These are phyloP conservation scores for Phoma sp. DNA, from an alignment of 2,329 filamentous ascomycete genomes.

Conservation along the genomic window DNA sequence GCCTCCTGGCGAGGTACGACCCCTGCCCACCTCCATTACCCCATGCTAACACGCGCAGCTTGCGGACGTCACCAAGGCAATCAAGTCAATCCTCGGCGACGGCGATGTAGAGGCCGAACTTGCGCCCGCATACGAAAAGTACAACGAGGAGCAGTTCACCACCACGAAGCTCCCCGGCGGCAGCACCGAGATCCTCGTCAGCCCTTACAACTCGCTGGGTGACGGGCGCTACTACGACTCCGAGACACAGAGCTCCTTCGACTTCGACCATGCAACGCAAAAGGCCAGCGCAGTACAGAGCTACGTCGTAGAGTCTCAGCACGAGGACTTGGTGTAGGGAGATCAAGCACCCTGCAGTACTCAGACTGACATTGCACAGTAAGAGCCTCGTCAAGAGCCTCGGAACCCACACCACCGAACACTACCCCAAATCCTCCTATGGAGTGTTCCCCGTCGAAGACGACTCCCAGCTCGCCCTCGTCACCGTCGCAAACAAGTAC, in stretches of 20 bases:
- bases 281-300: slow-evolving; percentile 86
- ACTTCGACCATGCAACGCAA: slow-evolving; percentile 84
- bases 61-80: slow-evolving; percentile 87
- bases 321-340: slow-evolving; percentile 80
- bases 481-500: slow-evolving; percentile 95
- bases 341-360: not conserved
- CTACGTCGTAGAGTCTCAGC: slow-evolving; percentile 76
- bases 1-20: slow-evolving; percentile 89
- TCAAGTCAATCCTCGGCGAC: slow-evolving; percentile 82
- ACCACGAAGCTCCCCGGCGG: slow-evolving; percentile 89
- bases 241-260: slow-evolving; percentile 86
- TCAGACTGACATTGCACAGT: slow-evolving; percentile 53
- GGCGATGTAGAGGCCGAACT: slow-evolving; percentile 74
- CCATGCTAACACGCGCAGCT: slow-evolving; percentile 64
- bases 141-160: slow-evolving; percentile 93
- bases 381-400: slow-evolving; percentile 85
- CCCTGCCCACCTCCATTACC: not conserved
- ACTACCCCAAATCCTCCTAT: slow-evolving; percentile 82
- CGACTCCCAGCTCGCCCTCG: slow-evolving; percentile 77
- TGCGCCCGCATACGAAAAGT: slow-evolving; percentile 84
- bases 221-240: slow-evolving; percentile 88
- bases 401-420: slow-evolving; percentile 78
- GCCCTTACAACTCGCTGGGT: slow-evolving; percentile 82
- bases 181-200: slow-evolving; percentile 81
- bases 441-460: slow-evolving; percentile 83